Evolutionary conservation across 306 rosid species (phyloP), one percentile per base, ranked within the genome.

Genomic region (Quercus rubra): DNA sequence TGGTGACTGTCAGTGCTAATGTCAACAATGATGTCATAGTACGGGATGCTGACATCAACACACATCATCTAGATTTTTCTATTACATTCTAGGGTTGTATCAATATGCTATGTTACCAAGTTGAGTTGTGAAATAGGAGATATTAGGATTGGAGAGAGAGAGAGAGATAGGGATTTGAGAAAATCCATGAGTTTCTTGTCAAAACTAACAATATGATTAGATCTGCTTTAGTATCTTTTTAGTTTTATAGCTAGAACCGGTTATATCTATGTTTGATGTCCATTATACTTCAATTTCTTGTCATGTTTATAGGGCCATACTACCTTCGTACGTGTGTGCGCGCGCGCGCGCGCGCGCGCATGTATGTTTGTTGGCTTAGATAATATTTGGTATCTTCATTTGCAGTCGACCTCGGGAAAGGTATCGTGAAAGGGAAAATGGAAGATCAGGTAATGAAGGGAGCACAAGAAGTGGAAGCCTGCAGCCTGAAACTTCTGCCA

Each of bases 401-500:
- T 76, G 88, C 87, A 94, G 98, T 79, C 88, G 97, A 59, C 86
- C 97, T 13, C 89, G 98, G 71, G 98, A 94, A 23, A 90, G 97
- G 84, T 94, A 90, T 77, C 97, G 97, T 9, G 98, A 92, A 71
- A 90, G 98, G 81, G 98, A 94, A 33, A 94, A 89, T 67, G 98
- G 96, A 73, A 90, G 96, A 85, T 80, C 94, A 7, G 86, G 83
- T 72, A 89, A 80, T 76, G 98, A 94, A 80, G 96, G 96, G 78
- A 87, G 87, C 76, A 54, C 84, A 59, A 90, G 96, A 87, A 43
- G 81, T 28, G 90, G 91, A 75, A 83, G 82, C 82, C 78, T 86
- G 83, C 98, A 87, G 80, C 83, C 90, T 14, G 98, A 94, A 79
- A 78, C 88, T 61, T 82, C 92, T 33, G 77, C 83, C 67, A 68